These are phyloP conservation scores for Rubia yunnanensis DNA, from an alignment of 257 asterid genomes.

Conservation along the genomic window DNA sequence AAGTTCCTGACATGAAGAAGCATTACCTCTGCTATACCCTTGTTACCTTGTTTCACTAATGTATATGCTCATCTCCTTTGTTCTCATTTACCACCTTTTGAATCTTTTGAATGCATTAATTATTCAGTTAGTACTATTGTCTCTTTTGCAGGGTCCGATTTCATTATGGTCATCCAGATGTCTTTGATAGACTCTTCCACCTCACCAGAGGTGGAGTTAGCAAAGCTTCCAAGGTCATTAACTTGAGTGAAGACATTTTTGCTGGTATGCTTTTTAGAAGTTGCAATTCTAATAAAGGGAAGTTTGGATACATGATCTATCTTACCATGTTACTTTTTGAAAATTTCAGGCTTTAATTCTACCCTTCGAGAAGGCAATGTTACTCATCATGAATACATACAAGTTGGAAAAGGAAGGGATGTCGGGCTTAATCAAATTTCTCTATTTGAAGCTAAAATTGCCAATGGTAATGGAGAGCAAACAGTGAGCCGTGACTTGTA, in stretches of 20 bases:
- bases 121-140: slow-evolving; percentile 1
- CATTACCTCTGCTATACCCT: neutral
- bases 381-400: slow-evolving; percentile 95
- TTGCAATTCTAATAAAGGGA: neutral
- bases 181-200: slow-evolving; percentile 92
- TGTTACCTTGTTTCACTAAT: too few species aligned
- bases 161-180: slow-evolving; percentile 99
- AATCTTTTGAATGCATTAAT: neutral
- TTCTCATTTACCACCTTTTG: neutral
- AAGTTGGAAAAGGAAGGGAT: slow-evolving; percentile 99
- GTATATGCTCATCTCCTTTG: neutral
- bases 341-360: slow-evolving; percentile 77
- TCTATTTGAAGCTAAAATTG: slow-evolving; percentile 93
- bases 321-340: slow-evolving; percentile 1
- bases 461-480: slow-evolving; percentile 97
- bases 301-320: neutral
- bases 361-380: slow-evolving; percentile 98
- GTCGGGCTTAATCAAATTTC: slow-evolving; percentile 98
- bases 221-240: slow-evolving; percentile 90
- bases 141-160: slow-evolving; percentile 74
- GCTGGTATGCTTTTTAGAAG: slow-evolving; percentile 52
- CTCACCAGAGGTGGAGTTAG: slow-evolving; percentile 98
- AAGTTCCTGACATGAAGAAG: neutral
- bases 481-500: slow-evolving; percentile 92
- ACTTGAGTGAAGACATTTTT: slow-evolving; percentile 92